Conservation (phyloP, 1,284 basidiomycete genomes). For the Ganoderma lucidum region DNA sequence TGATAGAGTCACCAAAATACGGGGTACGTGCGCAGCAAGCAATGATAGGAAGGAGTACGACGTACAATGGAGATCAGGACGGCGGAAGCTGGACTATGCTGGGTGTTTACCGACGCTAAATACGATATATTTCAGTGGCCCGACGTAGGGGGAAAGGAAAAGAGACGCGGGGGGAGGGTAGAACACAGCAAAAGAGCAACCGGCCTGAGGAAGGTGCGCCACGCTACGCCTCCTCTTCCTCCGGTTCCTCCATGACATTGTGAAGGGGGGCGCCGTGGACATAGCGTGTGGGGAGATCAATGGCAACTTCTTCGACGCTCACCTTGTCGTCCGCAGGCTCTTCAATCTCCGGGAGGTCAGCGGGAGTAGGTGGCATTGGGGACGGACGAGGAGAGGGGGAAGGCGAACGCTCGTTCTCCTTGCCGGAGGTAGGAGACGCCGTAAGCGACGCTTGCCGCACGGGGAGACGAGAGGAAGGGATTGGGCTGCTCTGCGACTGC, state of each 20-base stretch:
- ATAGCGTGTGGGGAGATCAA: constrained; percentile 69
- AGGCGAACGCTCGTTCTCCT: constrained; percentile 15
- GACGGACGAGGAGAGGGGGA: constrained; percentile 30
- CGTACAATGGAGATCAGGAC: constrained; percentile 7
- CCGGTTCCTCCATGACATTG: constrained; percentile 84
- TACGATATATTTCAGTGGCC: constrained; percentile 34
- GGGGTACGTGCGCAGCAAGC: constrained; percentile 22
- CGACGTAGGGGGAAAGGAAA: constrained; percentile 25
- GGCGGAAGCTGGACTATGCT: constrained; percentile 15
- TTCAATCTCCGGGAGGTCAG: constrained; percentile 36
- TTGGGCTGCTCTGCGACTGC: constrained; percentile 27
- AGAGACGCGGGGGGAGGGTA: background rate
- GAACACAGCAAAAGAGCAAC: constrained; percentile 22
- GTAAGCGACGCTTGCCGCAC: constrained; percentile 40
- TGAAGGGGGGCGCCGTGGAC: constrained; percentile 88
- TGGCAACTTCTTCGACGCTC: constrained; percentile 38
- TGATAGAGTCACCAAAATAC: constrained; percentile 15
- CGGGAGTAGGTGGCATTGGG: constrained; percentile 25
- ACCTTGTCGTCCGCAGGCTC: constrained; percentile 36
- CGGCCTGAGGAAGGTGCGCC: constrained; percentile 26
- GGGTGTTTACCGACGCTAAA: constrained; percentile 31
- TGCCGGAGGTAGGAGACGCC: constrained; percentile 15
- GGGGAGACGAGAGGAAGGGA: constrained; percentile 47
- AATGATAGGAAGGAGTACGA: constrained; percentile 5
- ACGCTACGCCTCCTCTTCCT: constrained; percentile 52